Conservation (phyloP, 352 stramenopile species). For the Phytophthora sojae region DNA sequence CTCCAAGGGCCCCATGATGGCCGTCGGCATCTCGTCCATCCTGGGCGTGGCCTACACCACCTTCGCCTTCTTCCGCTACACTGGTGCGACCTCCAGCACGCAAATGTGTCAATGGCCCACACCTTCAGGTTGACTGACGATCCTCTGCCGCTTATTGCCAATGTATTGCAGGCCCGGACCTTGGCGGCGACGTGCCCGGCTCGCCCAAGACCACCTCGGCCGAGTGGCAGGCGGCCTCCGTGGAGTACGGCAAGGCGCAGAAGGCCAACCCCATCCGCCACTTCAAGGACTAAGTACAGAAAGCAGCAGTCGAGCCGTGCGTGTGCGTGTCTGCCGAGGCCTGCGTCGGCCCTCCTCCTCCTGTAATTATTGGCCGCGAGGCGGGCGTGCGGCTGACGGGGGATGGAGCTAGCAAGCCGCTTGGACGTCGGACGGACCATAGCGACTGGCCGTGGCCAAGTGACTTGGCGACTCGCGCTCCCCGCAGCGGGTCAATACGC, state of each 20-base stretch:
- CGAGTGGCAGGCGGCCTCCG: constrained; percentile 79
- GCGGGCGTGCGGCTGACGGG: constrained; percentile 22
- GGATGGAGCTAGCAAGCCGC: constrained; percentile 6
- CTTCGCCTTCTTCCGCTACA: constrained; percentile 71
- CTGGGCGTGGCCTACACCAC: constrained; percentile 51
- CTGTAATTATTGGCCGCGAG: constrained; percentile 43
- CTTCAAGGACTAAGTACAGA: constrained; percentile 79
- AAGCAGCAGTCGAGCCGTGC: constrained; percentile 17
- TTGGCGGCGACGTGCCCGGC: constrained; percentile 57
- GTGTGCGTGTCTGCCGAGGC: constrained; percentile 13
- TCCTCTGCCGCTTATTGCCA: neutral
- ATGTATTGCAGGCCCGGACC: constrained; percentile 57
- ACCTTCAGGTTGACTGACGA: neutral
- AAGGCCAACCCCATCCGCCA: constrained; percentile 87
- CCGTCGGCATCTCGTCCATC: constrained; percentile 48
- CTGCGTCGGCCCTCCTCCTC: constrained; percentile 17
- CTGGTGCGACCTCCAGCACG: constrained; percentile 43
- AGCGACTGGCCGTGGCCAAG: neutral
- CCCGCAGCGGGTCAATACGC: constrained; percentile 5
- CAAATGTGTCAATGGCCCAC: constrained; percentile 1
- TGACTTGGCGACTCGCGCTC: constrained; percentile 2
- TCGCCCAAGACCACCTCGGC: constrained; percentile 74
- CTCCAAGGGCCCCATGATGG: constrained; percentile 66
- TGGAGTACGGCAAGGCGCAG: constrained; percentile 82
- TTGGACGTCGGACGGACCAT: neutral